Evolutionary conservation across 768 basidiomycete species (phyloP).

Genomic region (Pulveroboletus frians): DNA sequence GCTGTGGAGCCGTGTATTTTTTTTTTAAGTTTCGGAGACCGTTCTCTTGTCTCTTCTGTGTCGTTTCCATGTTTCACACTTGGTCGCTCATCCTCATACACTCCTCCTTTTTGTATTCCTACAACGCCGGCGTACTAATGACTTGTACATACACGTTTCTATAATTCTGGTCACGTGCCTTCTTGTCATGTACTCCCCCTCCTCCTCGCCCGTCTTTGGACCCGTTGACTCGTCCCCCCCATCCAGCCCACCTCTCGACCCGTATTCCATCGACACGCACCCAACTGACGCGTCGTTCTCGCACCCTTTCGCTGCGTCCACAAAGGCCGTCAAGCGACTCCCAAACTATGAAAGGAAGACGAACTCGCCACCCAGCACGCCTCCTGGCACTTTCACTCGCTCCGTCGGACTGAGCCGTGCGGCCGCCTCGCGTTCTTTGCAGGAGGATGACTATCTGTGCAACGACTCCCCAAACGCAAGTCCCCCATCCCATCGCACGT

Average conservation of each 20-base stretch:
- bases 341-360: constrained; percentile 42
- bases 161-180: constrained; percentile 9
- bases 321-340: constrained; percentile 40
- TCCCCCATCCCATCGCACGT: constrained; percentile 10
- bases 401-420: constrained; percentile 13
- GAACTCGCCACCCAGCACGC: constrained; percentile 18
- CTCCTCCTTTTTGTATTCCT: too few relatives aligned
- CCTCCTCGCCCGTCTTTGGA: constrained; percentile 43
- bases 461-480: constrained; percentile 7
- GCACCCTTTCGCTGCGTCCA: constrained; percentile 59
- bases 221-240: constrained; percentile 36
- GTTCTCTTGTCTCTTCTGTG: neutral
- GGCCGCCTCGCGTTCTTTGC: constrained; percentile 16
- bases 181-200: constrained; percentile 28
- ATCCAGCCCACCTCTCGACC: constrained; percentile 29
- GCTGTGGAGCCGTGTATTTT: neutral
- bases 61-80: constrained; percentile 1
- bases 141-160: too few relatives aligned
- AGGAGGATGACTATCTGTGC: constrained; percentile 23
- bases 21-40: neutral
- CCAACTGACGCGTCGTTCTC: constrained; percentile 8
- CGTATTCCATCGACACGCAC: constrained; percentile 26
- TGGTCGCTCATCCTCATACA: too few relatives aligned
- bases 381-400: constrained; percentile 17
- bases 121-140: too few relatives aligned